A percentile compares a stretch with the other conserved stretches of the same genome.
phyloP scores from a whole-genome alignment of 441 rosid species.

The Gossypium schwendimanii region DNA sequence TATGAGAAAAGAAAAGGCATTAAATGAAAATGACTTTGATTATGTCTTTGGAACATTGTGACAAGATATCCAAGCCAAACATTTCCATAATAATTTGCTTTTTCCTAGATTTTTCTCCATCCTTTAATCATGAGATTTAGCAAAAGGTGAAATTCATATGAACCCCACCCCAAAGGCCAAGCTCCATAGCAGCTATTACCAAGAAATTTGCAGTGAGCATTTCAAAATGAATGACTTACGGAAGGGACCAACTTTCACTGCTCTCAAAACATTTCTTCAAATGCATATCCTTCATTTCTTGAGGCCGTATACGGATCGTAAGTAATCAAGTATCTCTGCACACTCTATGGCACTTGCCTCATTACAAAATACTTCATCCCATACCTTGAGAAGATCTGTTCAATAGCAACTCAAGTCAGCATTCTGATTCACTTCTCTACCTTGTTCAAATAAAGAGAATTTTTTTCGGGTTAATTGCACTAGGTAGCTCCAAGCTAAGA shows the following conservation, averaged over 20 bases:
- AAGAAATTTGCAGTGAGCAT: neutral
- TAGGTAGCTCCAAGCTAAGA: neutral
- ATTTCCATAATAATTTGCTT: neutral
- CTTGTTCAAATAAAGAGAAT: neutral
- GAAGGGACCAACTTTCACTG: neutral
- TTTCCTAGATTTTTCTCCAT: neutral
- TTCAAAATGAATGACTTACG: constrained; percentile 2
- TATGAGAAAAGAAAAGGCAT: neutral
- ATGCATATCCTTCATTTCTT: constrained; percentile 21
- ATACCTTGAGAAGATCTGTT: constrained; percentile 68
- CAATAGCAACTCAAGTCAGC: constrained; percentile 19
- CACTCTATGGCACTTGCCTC: constrained; percentile 53
- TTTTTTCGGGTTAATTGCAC: neutral
- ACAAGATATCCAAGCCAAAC: neutral
- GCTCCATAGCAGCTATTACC: neutral
- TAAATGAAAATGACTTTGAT: neutral
- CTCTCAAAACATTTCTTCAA: neutral
- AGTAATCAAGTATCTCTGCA: constrained; percentile 51
- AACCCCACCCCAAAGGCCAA: neutral
- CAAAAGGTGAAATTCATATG: neutral
- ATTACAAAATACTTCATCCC: constrained; percentile 61
- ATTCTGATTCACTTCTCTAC: neutral
- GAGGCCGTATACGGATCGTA: constrained; percentile 48
- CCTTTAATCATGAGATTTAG: neutral
- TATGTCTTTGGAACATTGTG: neutral